These are phyloP conservation scores for Ophiocordyceps camponoti-saundersi DNA, from an alignment of 2,329 filamentous ascomycete genomes.

Conservation along the genomic window DNA sequence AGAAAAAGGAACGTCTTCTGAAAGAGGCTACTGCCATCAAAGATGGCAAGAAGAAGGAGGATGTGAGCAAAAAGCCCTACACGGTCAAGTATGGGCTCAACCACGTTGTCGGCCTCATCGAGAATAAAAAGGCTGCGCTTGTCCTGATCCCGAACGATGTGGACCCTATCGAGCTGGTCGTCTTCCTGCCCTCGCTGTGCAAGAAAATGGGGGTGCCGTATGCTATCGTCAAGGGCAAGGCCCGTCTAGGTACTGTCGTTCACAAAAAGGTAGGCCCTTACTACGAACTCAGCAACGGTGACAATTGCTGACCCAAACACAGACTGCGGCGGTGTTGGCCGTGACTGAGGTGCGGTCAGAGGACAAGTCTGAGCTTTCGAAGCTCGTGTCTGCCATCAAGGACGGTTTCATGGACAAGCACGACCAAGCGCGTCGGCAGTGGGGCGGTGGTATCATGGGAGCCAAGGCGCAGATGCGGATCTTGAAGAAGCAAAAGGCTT, in stretches of 20 bases:
- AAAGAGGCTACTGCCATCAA: slow-evolving; percentile 96
- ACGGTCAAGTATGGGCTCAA: slow-evolving; percentile 99
- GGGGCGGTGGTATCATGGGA: slow-evolving; percentile 99
- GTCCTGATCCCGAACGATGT: slow-evolving; percentile 99
- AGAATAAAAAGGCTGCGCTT: slow-evolving; percentile 99
- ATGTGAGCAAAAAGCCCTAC: slow-evolving; percentile 99
- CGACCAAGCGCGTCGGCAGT: slow-evolving; percentile 79
- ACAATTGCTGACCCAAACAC: not conserved
- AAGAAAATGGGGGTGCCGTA: slow-evolving; percentile 99
- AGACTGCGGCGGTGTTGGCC: slow-evolving; percentile 92
- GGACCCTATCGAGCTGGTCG: slow-evolving; percentile 97
- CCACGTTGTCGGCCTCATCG: slow-evolving; percentile 92
- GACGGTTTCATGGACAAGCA: slow-evolving; percentile 95
- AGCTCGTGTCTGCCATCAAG: slow-evolving; percentile 93
- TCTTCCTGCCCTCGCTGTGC: slow-evolving; percentile 98
- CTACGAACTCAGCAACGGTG: not conserved
- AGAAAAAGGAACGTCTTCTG: slow-evolving; percentile 99
- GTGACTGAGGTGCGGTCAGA: slow-evolving; percentile 92
- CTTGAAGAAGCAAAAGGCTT: slow-evolving; percentile 83
- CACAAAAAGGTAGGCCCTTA: slow-evolving; percentile 79
- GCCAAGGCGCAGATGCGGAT: slow-evolving; percentile 70
- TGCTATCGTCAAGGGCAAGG: slow-evolving; percentile 99
- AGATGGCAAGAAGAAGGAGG: slow-evolving; percentile 99
- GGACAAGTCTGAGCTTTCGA: slow-evolving; percentile 96
- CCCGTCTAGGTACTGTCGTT: slow-evolving; percentile 92